Percentiles rank a stretch among this genome's conserved stretches.
These are phyloP conservation scores for Beauveria medogensis DNA, from an alignment of 2,329 filamentous ascomycete genomes.

Conservation along the genomic window DNA sequence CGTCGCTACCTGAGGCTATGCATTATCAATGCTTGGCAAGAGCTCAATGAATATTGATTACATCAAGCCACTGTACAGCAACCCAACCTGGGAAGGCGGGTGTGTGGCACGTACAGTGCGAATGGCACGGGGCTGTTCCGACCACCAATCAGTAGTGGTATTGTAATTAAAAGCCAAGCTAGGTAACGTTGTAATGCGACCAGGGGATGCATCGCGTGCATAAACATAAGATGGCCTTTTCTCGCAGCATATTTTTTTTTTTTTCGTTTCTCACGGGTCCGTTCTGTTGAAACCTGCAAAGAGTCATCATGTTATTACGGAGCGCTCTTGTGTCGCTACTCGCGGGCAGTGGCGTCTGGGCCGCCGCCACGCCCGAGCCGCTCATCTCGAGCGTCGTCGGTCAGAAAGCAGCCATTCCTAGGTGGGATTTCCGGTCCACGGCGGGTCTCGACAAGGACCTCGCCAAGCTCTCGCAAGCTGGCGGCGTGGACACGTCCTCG, in stretches of 20 bases:
- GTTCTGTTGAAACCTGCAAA: not conserved
- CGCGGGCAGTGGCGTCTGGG: conserved; percentile 10
- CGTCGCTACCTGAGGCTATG: no score
- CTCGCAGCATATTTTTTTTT: not conserved
- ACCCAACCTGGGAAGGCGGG: no score
- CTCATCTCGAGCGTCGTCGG: conserved; percentile 21
- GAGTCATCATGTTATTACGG: not conserved
- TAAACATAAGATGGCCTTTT: not conserved
- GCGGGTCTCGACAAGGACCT: conserved; percentile 28
- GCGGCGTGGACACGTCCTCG: conserved; percentile 34
- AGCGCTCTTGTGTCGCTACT: not conserved
- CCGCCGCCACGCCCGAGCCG: not conserved
- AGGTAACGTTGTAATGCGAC: conserved; percentile 6
- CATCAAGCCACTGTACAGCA: no score
- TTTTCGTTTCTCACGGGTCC: not conserved
- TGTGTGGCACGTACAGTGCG: no score
- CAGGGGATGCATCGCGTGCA: not conserved
- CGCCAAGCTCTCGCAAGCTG: conserved; percentile 32
- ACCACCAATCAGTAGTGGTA: not conserved
- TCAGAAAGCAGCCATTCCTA: conserved; percentile 26
- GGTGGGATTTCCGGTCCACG: conserved; percentile 43
- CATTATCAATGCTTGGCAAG: no score
- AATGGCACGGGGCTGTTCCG: no score
- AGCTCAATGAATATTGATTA: no score
- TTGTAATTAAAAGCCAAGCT: not conserved